A percentile compares a stretch with the other conserved stretches of the same genome.
phyloP scores from a whole-genome alignment of 2,329 filamentous ascomycete genomes.

The Sphaceloma murrayae region DNA sequence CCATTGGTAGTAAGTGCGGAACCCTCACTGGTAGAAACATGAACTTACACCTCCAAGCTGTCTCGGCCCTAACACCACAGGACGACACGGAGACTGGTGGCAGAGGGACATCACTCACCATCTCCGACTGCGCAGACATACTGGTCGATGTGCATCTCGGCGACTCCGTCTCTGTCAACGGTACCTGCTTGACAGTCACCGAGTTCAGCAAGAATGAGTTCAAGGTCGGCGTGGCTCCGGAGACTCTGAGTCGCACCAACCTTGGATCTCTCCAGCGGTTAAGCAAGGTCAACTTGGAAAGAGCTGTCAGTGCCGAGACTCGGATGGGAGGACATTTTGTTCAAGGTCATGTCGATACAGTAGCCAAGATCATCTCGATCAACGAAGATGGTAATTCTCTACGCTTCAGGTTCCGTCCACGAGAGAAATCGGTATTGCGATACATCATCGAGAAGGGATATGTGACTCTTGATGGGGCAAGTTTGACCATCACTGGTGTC shows the following conservation, averaged over 20 bases:
- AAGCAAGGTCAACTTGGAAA: slow-evolving; percentile 80
- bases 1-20: slow-evolving; percentile 69
- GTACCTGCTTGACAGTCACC: slow-evolving; percentile 92
- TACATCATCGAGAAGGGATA: slow-evolving; percentile 97
- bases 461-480: slow-evolving; percentile 87
- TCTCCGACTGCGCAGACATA: slow-evolving; percentile 64
- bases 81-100: slow-evolving; percentile 61
- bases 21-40: neutral
- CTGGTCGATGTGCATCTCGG: slow-evolving; percentile 76
- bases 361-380: slow-evolving; percentile 62
- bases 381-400: slow-evolving; percentile 81
- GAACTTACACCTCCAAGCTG: slow-evolving; percentile 48
- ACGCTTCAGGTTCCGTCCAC: slow-evolving; percentile 72
- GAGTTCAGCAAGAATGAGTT: slow-evolving; percentile 55
- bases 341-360: slow-evolving; percentile 92
- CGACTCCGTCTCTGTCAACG: slow-evolving; percentile 92
- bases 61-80: slow-evolving; percentile 69
- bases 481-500: slow-evolving; percentile 82
- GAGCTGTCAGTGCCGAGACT: slow-evolving; percentile 80
- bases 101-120: slow-evolving; percentile 83
- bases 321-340: slow-evolving; percentile 98
- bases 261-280: slow-evolving; percentile 61
- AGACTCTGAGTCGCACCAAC: slow-evolving; percentile 92
- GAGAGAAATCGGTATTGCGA: slow-evolving; percentile 57
- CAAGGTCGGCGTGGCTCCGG: slow-evolving; percentile 87